Base-by-base conservation (phyloP, 306 rosid genomes). In the Medicago ruthenica region DNA sequence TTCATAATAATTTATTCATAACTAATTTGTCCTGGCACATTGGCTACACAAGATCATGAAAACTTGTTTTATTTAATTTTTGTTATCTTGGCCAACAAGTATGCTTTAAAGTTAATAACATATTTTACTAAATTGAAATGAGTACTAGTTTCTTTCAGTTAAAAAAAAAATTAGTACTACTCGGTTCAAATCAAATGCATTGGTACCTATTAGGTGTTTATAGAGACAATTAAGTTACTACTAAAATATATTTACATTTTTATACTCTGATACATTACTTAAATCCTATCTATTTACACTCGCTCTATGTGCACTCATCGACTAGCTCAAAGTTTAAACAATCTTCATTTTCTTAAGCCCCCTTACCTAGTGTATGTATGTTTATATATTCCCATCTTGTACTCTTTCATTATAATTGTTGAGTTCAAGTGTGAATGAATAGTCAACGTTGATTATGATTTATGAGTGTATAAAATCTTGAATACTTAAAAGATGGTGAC, bases 71-170 rank as follows among this genome's bases (percentile, higher is more conserved):
- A 41, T 61, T 31, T 61, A 15, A 3, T 61, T 31, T 14, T 8
- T 13, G 18, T 61, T 61, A 61, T 34, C 67, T 61, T 61, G 41
- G 18, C 66, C 66, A 60, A 2, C 39, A 60, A 60, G 66, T 24
- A 60, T 60, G 18, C 6, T 60, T 24, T 59, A 59, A 27, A 60
- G 66, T 31, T 61, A 27, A 3, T 9, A 34, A 8, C 42, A 60
- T 27, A 60, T 14, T 60, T 60, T 27, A 31, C 20, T 60, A 27
- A 61, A 61, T 14, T 31, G 21, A 31, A 27, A 61, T 31, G 42
- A 61, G 67, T 31, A 60, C 41, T 60, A 31, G 41, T 18, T 7
- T 58, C 16, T 5, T 58, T 58, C 64, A 22, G 7, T 58, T 58
- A 10, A 24, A 10, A 20, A 55, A 51, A 16, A 9, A 50, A 50